Evolutionary conservation across 2,329 filamentous ascomycete genomes (phyloP).

Genomic region (Ceratocystis papillata): DNA sequence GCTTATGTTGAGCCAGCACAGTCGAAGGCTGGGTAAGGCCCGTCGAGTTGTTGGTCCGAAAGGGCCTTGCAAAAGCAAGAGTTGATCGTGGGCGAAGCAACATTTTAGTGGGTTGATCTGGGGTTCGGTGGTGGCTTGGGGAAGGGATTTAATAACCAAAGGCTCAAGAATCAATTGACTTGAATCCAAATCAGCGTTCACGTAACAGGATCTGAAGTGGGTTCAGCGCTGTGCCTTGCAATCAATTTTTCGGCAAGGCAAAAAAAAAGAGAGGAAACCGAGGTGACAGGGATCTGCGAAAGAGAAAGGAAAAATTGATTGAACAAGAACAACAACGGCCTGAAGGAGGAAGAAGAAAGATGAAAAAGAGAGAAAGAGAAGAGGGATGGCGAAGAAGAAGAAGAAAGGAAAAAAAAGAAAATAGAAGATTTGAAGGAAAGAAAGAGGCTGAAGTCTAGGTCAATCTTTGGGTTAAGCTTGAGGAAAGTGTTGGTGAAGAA

Average conservation of each 20-base stretch:
- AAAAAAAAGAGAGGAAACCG: slow-evolving; percentile 6
- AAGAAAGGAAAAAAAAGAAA: neutral
- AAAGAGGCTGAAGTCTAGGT: slow-evolving; percentile 8
- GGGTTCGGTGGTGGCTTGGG: slow-evolving; percentile 1
- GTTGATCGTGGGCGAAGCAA: slow-evolving; percentile 21
- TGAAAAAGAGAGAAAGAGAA: neutral
- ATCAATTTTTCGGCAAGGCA: slow-evolving; percentile 17
- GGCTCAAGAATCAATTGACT: slow-evolving; percentile 18
- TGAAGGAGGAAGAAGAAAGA: neutral
- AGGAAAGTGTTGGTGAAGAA: neutral
- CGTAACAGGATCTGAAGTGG: slow-evolving; percentile 6
- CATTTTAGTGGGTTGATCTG: slow-evolving; percentile 16
- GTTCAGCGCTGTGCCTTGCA: slow-evolving; percentile 8
- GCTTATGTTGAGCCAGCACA: slow-evolving; percentile 16
- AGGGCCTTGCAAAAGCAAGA: slow-evolving; percentile 18
- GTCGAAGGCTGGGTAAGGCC: slow-evolving; percentile 16
- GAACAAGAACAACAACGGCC: neutral
- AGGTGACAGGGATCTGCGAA: slow-evolving; percentile 9
- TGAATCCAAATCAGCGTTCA: slow-evolving; percentile 15
- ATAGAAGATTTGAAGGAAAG: neutral
- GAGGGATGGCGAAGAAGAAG: neutral
- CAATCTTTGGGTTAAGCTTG: neutral
- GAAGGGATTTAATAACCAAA: slow-evolving; percentile 14
- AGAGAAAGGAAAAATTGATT: neutral
- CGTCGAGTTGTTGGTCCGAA: slow-evolving; percentile 12